Evolutionary conservation across 2,329 filamentous ascomycete species (phyloP).

Genomic region (Talaromyces sp.): DNA sequence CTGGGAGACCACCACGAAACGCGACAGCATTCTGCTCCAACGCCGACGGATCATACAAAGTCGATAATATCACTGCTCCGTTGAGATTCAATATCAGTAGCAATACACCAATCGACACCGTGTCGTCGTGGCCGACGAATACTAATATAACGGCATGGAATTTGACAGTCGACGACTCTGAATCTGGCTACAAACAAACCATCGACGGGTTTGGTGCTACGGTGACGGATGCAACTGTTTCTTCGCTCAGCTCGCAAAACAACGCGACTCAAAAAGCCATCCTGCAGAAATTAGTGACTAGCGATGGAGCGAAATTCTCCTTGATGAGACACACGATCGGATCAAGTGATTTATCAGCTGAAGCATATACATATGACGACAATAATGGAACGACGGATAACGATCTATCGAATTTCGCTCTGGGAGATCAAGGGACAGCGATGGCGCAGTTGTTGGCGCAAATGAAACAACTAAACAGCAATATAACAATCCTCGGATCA

Average conservation of each 20-base stretch:
- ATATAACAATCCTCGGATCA: conserved; percentile 35
- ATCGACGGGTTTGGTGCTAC: conserved; percentile 37
- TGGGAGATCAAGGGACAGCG: conserved; percentile 34
- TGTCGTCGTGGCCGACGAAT: conserved; percentile 21
- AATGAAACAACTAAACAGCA: conserved; percentile 36
- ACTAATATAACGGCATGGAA: conserved; percentile 27
- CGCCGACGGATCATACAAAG: conserved; percentile 27
- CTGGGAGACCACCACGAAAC: background rate
- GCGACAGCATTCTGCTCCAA: conserved; percentile 29
- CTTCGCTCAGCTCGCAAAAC: conserved; percentile 32
- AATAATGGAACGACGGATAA: conserved; percentile 33
- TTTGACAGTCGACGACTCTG: conserved; percentile 27
- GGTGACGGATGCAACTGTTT: conserved; percentile 39
- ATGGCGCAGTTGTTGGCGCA: conserved; percentile 37
- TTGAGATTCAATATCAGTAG: background rate
- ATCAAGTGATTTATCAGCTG: conserved; percentile 34
- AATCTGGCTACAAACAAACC: conserved; percentile 27
- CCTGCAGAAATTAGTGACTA: conserved; percentile 34
- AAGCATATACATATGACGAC: conserved; percentile 39
- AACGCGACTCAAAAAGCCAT: conserved; percentile 29
- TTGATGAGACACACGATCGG: conserved; percentile 43
- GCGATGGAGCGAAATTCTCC: conserved; percentile 34
- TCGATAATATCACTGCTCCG: conserved; percentile 10
- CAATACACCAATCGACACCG: background rate
- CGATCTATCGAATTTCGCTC: conserved; percentile 29